A percentile compares a stretch with the other conserved stretches of the same genome.
phyloP scores from a whole-genome alignment of 2,329 filamentous ascomycete genomes.

The Taxawa tesnikishii region DNA sequence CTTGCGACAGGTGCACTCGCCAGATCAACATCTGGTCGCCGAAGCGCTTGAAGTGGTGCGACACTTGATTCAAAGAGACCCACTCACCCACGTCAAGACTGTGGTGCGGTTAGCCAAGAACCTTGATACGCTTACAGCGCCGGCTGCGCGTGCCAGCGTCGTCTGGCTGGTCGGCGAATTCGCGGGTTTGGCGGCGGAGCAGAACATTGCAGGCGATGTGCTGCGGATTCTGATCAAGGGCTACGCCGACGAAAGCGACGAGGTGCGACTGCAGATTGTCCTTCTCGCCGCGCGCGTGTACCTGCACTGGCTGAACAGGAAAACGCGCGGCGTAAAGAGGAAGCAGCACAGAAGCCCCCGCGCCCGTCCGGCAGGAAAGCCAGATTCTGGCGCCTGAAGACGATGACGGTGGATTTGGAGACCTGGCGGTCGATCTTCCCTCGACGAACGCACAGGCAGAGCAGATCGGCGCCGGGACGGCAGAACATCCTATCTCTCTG shows the following conservation, averaged over 20 bases:
- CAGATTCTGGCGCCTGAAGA: constrained; percentile 16
- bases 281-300: constrained; percentile 95
- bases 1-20: constrained; percentile 73
- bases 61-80: constrained; percentile 87
- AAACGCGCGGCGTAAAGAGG: constrained; percentile 22
- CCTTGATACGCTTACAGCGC: constrained; percentile 75
- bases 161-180: constrained; percentile 98
- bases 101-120: constrained; percentile 84
- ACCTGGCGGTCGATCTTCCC: constrained; percentile 9
- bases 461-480: no score
- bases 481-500: constrained; percentile 56
- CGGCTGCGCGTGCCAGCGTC: constrained; percentile 83
- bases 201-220: constrained; percentile 89
- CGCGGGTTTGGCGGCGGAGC: constrained; percentile 62
- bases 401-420: constrained; percentile 9
- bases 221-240: constrained; percentile 76
- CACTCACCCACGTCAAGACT: constrained; percentile 66
- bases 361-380: not conserved
- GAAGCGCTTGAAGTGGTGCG: constrained; percentile 91
- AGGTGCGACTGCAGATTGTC: constrained; percentile 82
- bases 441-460: constrained; percentile 9
- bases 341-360: constrained; percentile 11
- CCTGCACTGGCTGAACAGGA: constrained; percentile 68
- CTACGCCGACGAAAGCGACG: constrained; percentile 72
- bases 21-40: constrained; percentile 77